A percentile compares a stretch with the other conserved stretches of the same genome.
phyloP scores from a whole-genome alignment of 2,329 filamentous ascomycete species.

The Daldinia eschscholtzii region DNA sequence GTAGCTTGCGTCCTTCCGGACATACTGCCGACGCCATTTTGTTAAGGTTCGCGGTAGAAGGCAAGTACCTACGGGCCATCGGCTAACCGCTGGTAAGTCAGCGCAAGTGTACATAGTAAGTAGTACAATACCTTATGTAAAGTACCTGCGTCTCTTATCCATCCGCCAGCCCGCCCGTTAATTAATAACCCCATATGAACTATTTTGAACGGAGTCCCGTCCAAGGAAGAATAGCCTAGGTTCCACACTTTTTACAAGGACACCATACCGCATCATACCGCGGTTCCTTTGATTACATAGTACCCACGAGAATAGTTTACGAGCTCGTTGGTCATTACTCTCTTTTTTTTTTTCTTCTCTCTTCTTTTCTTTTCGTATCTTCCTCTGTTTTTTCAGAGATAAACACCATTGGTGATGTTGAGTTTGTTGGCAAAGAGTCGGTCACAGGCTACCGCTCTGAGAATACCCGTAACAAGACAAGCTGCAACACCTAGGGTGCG shows the following conservation, averaged over 20 bases:
- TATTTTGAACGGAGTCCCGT: not conserved
- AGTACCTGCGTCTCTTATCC: not conserved
- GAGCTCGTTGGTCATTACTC: slow-evolving; percentile 33
- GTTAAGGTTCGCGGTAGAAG: slow-evolving; percentile 14
- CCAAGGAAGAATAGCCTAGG: slow-evolving; percentile 34
- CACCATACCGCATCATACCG: slow-evolving; percentile 37
- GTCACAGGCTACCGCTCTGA: slow-evolving; percentile 52
- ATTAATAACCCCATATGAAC: slow-evolving; percentile 2
- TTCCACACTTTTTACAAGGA: slow-evolving; percentile 28
- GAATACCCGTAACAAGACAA: slow-evolving; percentile 48
- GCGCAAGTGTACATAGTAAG: not conserved
- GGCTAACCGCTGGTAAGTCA: slow-evolving; percentile 26
- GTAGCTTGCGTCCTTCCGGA: slow-evolving; percentile 22
- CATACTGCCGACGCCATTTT: slow-evolving; percentile 29
- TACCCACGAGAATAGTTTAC: slow-evolving; percentile 14
- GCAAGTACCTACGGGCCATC: slow-evolving; percentile 30
- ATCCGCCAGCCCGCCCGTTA: not conserved
- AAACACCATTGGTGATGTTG: slow-evolving; percentile 51
- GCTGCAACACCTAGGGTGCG: slow-evolving; percentile 45
- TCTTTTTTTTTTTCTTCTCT: slow-evolving; percentile 24
- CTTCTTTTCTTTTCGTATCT: slow-evolving; percentile 30
- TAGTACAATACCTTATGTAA: not conserved
- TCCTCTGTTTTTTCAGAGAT: slow-evolving; percentile 21
- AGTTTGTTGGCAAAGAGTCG: slow-evolving; percentile 53
- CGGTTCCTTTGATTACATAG: slow-evolving; percentile 29